These are phyloP conservation scores for Drechslerella dactyloides DNA, from an alignment of 2,329 filamentous ascomycete species.

Conservation along the genomic window DNA sequence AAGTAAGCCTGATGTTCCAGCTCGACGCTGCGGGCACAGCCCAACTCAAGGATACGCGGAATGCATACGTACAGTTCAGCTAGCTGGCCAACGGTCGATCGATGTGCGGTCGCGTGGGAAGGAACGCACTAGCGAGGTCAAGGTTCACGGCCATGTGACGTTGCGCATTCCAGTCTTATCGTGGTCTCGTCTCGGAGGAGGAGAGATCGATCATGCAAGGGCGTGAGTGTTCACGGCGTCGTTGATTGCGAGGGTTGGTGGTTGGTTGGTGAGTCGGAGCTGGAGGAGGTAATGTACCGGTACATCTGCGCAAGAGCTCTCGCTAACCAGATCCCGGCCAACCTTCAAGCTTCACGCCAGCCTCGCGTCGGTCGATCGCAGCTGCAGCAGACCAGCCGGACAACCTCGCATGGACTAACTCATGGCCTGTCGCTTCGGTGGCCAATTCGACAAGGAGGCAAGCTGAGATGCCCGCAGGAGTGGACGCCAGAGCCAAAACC, in stretches of 20 bases:
- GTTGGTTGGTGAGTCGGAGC: not conserved
- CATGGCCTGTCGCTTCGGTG: not conserved
- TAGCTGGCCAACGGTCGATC: not conserved
- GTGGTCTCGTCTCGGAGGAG: not conserved
- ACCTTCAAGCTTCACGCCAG: not conserved
- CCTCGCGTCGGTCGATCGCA: constrained; percentile 2
- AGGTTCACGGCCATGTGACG: not conserved
- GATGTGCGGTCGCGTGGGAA: not conserved
- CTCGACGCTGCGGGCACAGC: not conserved
- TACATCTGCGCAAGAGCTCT: not conserved
- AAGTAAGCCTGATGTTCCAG: not conserved
- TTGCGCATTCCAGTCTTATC: constrained; percentile 1
- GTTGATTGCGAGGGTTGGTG: not conserved
- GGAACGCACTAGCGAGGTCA: not conserved
- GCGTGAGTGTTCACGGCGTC: not conserved
- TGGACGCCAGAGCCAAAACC: constrained; percentile 14
- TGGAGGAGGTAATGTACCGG: not conserved
- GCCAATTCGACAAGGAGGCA: not conserved
- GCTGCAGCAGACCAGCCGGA: not conserved
- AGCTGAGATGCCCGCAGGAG: not conserved
- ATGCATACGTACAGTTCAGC: not conserved
- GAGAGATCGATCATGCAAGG: not conserved
- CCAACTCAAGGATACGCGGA: not conserved
- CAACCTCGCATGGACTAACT: not conserved
- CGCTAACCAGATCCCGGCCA: not conserved